Base-by-base conservation (phyloP, 257 asterid species). In the Salvia splendens region DNA sequence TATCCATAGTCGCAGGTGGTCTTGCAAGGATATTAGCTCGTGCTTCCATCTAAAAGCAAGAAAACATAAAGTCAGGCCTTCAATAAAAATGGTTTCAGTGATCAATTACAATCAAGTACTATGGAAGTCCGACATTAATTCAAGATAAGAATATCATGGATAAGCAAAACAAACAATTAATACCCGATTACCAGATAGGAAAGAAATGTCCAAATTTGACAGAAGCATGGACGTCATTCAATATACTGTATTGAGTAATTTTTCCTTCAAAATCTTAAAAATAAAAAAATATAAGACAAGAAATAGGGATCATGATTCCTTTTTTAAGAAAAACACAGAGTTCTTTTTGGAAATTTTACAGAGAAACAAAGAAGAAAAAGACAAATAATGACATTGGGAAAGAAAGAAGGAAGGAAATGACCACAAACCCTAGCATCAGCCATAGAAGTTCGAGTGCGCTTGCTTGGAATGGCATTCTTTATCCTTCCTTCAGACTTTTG, bases 361-460 rank as follows among this genome's bases (percentile, higher is more conserved):
- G 40, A 57, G 59, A 57, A 40, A 56, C 14, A 30, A 12, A 24
- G 20, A 14, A 57, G 5, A 15, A 71, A 28, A 11, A 8, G 12
- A 56, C 16, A 45, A 55, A 48, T 8, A 78, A 56, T 61, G 65
- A 14, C 64, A 58, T 30, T 45, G 32, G 33, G 40, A 55, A 38
- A 46, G 17, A 45, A 28, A 47, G 38, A 43, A 15, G 40, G 20
- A 51, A 51, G 48, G 14, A 5, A 24, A 71, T 48, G 72, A 73
- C 7, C 28, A 78, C 92, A 71, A 69, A 87, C 95, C 89, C 87
- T 82, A 58, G 80, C 73, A 74, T 86, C 98, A 61, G 75, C 79
- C 92, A 87, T 74, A 72, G 96, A 87, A 45, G 96, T 92, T 77
- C 96, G 92, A 70, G 98, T 82, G 14, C 98, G 98, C 82, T 89